These are phyloP conservation scores for Penicillium vulpinum DNA, from an alignment of 2,329 filamentous ascomycete genomes.

Conservation along the genomic window DNA sequence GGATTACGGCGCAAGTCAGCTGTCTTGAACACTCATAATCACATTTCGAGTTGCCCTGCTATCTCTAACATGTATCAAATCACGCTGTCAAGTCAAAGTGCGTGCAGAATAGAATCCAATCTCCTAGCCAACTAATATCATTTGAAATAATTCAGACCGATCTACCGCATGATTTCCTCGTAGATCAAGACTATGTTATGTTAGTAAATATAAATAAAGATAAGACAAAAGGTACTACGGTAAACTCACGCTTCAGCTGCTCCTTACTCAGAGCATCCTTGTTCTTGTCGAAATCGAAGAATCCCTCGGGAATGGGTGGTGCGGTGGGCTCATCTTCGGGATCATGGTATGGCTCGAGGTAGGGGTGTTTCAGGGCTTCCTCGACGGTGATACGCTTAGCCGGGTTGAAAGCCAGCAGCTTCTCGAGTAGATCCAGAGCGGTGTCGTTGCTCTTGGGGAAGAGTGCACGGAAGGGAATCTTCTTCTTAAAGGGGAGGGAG, in stretches of 20 bases:
- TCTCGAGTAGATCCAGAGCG: slow-evolving; percentile 90
- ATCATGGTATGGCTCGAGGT: slow-evolving; percentile 98
- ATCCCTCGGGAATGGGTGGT: slow-evolving; percentile 94
- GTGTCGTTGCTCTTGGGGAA: slow-evolving; percentile 99
- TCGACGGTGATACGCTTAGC: slow-evolving; percentile 98
- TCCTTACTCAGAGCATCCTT: slow-evolving; percentile 99
- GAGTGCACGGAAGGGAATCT: slow-evolving; percentile 94
- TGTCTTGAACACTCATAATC: slow-evolving; percentile 3
- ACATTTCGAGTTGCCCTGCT: slow-evolving; percentile 11
- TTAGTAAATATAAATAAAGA: slow-evolving; percentile 13
- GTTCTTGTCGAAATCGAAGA: slow-evolving; percentile 99
- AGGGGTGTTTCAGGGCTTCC: slow-evolving; percentile 94
- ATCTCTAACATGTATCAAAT: slow-evolving; percentile 14
- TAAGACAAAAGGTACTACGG: not conserved
- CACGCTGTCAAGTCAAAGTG: slow-evolving; percentile 9
- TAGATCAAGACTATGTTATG: slow-evolving; percentile 71
- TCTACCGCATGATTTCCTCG: slow-evolving; percentile 84
- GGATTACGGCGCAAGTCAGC: not conserved
- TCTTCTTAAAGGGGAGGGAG: slow-evolving; percentile 98
- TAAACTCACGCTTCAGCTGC: slow-evolving; percentile 75
- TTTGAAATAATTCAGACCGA: not conserved
- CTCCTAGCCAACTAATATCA: not conserved
- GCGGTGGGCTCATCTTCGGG: slow-evolving; percentile 97
- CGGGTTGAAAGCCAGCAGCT: slow-evolving; percentile 94
- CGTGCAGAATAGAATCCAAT: slow-evolving; percentile 14